Evolutionary conservation across 345 rosid genomes (phyloP), one percentile per base, ranked within the genome.

Genomic region (Citrus glauca): DNA sequence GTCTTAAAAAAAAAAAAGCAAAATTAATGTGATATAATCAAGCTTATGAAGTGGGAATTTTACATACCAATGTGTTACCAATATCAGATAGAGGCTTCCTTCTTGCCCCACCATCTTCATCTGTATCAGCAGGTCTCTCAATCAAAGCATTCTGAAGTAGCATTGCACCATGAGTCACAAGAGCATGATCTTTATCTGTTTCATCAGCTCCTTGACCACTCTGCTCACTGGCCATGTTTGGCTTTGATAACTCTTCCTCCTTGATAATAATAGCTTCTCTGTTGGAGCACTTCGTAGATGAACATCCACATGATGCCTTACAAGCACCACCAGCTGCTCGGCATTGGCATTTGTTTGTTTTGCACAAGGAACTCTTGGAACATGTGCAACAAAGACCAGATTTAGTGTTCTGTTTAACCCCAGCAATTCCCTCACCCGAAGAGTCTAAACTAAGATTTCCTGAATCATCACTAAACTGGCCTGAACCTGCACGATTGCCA

Each of bases 51-150:
- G 48, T 45, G 8, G 27, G 42, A 69, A 70, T 2, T 72, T 25
- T 64, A 72, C 84, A 6, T 86, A 91, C 94, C 88, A 81, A 32
- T 37, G 92, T 87, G 83, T 96, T 96, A 66, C 97, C 99, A 24
- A 96, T 92, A 81, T 96, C 98, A 0, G 94, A 82, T 60, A 96
- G 84, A 73, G 98, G 90, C 85, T 90, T 96, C 81, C 98, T 87
- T 85, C 75, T 86, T n/a, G 82, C 71, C 20, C 85, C 85, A 77
- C 74, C 77, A 73, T 80, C 90, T 38, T 81, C 90, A 24, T 85
- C 79, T 27, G 78, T 80, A 45, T 80, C 92, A 27, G 76, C 79
- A 56, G 82, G 80, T 68, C 86, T 89, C 68, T 86, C 86, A 73
- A 75, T 73, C 57, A 96, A 83, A 69, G 98, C 99, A 81, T 81